Percentiles rank a stretch among this genome's conserved stretches.
These are phyloP conservation scores for Fusarium stilboides DNA, from an alignment of 2,329 filamentous ascomycete genomes.

Conservation along the genomic window DNA sequence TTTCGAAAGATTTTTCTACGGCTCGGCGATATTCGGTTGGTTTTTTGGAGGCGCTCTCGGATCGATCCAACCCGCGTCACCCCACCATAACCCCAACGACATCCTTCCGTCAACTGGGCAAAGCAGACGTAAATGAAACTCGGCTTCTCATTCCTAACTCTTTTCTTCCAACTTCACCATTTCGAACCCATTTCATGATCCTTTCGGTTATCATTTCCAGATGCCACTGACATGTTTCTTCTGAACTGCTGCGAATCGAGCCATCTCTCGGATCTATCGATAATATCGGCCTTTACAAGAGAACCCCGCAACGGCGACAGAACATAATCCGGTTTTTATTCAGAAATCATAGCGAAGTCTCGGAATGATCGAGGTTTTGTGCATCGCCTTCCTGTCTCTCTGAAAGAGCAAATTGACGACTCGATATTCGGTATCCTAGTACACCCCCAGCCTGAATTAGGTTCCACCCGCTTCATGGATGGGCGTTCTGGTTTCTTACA, in stretches of 20 bases:
- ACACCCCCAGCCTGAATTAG: background rate
- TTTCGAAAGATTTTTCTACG: slow-evolving; percentile 11
- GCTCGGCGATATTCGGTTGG: slow-evolving; percentile 27
- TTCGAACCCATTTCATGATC: background rate
- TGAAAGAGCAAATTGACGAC: no score
- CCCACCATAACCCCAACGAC: slow-evolving; percentile 42
- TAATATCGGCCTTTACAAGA: slow-evolving; percentile 2
- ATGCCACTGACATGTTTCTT: background rate
- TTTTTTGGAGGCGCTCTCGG: slow-evolving; percentile 21
- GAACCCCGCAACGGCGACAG: slow-evolving; percentile 21
- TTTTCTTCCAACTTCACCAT: background rate
- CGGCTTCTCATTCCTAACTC: slow-evolving; percentile 2
- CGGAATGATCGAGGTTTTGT: background rate
- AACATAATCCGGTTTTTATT: background rate
- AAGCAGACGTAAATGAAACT: slow-evolving; percentile 12
- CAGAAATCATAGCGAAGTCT: background rate
- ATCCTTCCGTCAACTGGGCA: slow-evolving; percentile 26
- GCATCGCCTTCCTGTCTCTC: background rate
- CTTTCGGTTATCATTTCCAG: background rate
- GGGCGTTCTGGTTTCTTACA: background rate
- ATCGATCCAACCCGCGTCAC: slow-evolving; percentile 39
- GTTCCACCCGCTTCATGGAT: background rate
- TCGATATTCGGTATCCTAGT: background rate
- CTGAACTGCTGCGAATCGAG: background rate
- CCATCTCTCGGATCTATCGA: background rate